phyloP scores from a whole-genome alignment of 1,284 basidiomycete species.

The Tremellales sp. region DNA sequence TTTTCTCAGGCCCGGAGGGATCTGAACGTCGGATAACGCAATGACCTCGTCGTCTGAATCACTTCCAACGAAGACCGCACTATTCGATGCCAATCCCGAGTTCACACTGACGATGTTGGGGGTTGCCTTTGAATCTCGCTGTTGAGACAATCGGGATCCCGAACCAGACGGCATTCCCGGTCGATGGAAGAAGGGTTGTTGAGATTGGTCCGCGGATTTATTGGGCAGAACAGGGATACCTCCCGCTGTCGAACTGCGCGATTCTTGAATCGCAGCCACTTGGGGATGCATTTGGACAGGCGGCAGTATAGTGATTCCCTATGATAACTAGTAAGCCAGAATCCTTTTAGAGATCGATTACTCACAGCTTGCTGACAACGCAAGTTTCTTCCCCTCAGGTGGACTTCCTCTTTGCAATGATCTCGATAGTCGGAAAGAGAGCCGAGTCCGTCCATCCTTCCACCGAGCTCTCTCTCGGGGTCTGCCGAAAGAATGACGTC shows the following conservation, averaged over 20 bases:
- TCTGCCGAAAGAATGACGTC: slow-evolving; percentile 37
- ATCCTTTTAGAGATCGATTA: not conserved
- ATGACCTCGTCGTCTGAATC: slow-evolving; percentile 14
- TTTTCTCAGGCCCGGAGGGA: slow-evolving; percentile 8
- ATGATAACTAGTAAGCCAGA: not conserved
- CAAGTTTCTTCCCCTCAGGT: slow-evolving; percentile 20
- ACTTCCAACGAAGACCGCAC: slow-evolving; percentile 4
- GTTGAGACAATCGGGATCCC: slow-evolving; percentile 4
- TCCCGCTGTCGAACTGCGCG: too few relatives aligned
- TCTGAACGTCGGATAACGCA: not conserved
- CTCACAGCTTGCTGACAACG: slow-evolving; percentile 16
- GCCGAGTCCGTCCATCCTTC: slow-evolving; percentile 32
- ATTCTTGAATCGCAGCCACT: too few relatives aligned
- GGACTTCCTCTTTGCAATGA: slow-evolving; percentile 17
- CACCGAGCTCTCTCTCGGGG: slow-evolving; percentile 25
- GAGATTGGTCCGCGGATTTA: not conserved
- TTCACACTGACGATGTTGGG: too few relatives aligned
- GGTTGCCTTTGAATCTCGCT: too few relatives aligned
- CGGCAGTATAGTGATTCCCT: slow-evolving; percentile 6
- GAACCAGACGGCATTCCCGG: not conserved
- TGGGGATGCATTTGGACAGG: not conserved
- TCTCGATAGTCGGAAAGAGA: slow-evolving; percentile 20
- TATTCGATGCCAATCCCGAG: not conserved
- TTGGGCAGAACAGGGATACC: not conserved
- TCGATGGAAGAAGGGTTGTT: not conserved